Conservation (phyloP, 2,329 filamentous ascomycete species). For the Paraphoma chrysanthemicola region DNA sequence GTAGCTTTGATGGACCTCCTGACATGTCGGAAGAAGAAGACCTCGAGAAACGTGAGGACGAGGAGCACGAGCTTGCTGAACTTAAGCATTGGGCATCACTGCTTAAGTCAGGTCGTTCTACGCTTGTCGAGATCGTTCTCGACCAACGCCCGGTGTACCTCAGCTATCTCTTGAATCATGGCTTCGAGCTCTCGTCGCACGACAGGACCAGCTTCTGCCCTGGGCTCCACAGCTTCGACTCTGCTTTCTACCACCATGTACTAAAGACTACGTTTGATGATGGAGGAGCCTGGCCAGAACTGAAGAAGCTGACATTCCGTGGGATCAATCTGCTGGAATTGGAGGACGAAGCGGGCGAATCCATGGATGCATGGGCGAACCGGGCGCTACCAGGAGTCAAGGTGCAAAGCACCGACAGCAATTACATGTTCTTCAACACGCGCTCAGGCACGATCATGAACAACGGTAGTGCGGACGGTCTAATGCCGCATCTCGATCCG, state of each 20-base stretch:
- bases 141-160: slow-evolving; percentile 3
- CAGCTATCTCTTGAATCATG: neutral
- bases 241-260: neutral
- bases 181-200: neutral
- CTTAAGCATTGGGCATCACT: slow-evolving; percentile 3
- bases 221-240: neutral
- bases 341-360: neutral
- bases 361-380: neutral
- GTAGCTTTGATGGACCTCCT: neutral
- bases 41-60: neutral
- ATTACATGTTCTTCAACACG: slow-evolving; percentile 6
- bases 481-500: neutral
- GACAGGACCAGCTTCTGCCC: neutral
- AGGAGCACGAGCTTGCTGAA: neutral
- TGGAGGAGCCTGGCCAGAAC: slow-evolving; percentile 2
- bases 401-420: neutral
- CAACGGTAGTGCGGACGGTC: neutral
- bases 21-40: neutral
- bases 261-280: neutral
- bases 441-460: neutral
- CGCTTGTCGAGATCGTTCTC: slow-evolving; percentile 3
- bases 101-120: neutral
- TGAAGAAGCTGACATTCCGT: slow-evolving; percentile 4
- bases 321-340: neutral
- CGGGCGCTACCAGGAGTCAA: slow-evolving; percentile 1